Evolutionary conservation across 495 filamentous ascomycete genomes (phyloP).

Genomic region (Glonium stellatum): DNA sequence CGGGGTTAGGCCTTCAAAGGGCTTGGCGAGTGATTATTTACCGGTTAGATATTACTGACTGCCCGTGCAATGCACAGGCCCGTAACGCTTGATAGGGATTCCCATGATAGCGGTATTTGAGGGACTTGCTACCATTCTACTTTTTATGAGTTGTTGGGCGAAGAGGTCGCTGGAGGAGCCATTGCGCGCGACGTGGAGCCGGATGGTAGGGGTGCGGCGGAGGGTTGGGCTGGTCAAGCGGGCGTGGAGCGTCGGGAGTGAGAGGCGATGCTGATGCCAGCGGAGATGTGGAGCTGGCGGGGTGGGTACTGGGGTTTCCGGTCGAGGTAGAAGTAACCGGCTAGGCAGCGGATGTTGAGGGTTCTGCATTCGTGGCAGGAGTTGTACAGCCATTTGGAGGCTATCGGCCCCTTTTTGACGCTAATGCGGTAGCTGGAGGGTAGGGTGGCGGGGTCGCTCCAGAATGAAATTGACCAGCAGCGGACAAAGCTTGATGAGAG

Average conservation of each 20-base stretch:
- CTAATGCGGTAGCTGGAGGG: conserved; percentile 3
- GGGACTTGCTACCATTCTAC: no score
- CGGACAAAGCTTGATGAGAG: background rate
- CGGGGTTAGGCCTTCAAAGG: no score
- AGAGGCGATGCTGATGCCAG: conserved; percentile 5
- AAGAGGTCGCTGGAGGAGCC: background rate
- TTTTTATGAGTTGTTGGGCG: no score
- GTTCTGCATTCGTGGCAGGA: background rate
- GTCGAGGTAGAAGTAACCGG: background rate
- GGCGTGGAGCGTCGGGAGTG: conserved; percentile 5
- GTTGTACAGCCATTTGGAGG: background rate
- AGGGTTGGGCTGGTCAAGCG: conserved; percentile 1
- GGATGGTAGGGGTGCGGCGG: background rate
- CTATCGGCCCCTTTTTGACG: background rate
- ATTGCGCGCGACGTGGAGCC: conserved; percentile 2
- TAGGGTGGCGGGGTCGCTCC: background rate
- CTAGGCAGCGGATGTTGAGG: background rate
- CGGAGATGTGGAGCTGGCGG: conserved; percentile 4
- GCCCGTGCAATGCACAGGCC: no score
- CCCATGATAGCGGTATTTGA: no score
- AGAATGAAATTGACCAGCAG: conserved; percentile 7
- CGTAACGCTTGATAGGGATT: no score
- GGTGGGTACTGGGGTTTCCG: background rate
- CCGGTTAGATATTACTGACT: no score
- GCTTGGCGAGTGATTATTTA: no score